Base-by-base conservation (phyloP, 1,139 yeast genomes). In the Suhomyces guaymorum region DNA sequence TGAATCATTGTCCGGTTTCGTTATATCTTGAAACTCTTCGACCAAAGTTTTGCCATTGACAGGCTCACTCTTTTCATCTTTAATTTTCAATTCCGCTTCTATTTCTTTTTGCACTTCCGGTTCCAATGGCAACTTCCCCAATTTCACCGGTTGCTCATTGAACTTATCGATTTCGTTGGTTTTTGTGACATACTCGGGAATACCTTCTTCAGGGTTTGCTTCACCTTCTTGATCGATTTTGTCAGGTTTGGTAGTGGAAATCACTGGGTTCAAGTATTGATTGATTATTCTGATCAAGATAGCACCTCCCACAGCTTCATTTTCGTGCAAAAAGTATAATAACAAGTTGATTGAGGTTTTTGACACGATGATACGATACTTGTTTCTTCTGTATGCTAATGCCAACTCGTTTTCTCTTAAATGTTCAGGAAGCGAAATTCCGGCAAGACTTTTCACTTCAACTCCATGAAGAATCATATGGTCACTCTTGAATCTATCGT, bases 221-320 rank as follows among this genome's bases (percentile, higher is more conserved):
- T 63, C 76, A 24, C 65, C 80, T 41, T 58, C 73, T 26, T 49
- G 70, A 48, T 55, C 73, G 47, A 57, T 70, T 65, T 50, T 69
- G 44, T 69, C 75, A 4, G 75, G 73, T 43, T 66, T 57, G 7
- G 70, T 65, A 27, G 75, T 69, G 7, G 77, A 70, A 13, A 77
- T 72, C 13, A 79, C 73, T 8, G 95, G 84, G 41, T 86, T 82
- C 48, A 94, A 71, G 55, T 88, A 81, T 61, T 89, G 92, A 62
- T 92, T 92, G 44, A 94, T 81, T 35, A 89, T 75, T 47, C 96
- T 72, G 37, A 92, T 87, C 37, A 90, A 70, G 29, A 90, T 75
- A 3, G 94, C 84, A 4, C 98, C 98, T 24, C 97, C 97, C 35
- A 82, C 82, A 7, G 87, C 85, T 60, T 89, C 97, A 54, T 88